Evolutionary conservation across 2,329 filamentous ascomycete species (phyloP), one percentile per base, ranked within the genome.

Genomic region (Xylariaceae sp.): DNA sequence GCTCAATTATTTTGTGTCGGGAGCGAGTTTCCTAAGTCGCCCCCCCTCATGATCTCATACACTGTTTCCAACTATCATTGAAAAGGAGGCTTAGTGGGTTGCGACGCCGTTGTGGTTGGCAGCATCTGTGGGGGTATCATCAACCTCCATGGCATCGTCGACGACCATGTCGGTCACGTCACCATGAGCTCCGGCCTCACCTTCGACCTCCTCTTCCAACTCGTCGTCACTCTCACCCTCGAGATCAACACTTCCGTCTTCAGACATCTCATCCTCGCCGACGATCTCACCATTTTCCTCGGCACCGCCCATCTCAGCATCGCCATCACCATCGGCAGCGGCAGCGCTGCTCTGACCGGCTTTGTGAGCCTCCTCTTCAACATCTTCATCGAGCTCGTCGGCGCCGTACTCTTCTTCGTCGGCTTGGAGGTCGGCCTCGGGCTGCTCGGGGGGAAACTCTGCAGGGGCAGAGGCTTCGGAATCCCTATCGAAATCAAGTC

Each of bases 361-460:
- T 45, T 66, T 71, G 34, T 76, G 77, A 4, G 75, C 84, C 56
- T 74, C 76, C 39, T 79, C 81, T 44, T 81, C 83, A 6, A 74
- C 84, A 17, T 83, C 85, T 56, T 86, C 87, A 51, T 91, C 90
- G 13, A 85, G 86, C 75, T 97, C 92, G 56, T 97, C 94, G 17
- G 89, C 91, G 63, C 93, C 94, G 71, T 99, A 99, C 10, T 75
- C 84, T n/a, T 83, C 85, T 56, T 86, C 87, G 52, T 91, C 90
- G 74, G 96, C 93, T 58, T 97, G 94, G 18, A 88, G 82, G 71
- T 99, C 95, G 56, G 92, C 94, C 74, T 99, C 94, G 48, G 94
- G 94, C 77, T 99, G 94, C 74, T 99, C 94, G 62, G 94, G 95
- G 35, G 94, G 94, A 74, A 90, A 99, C 76, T 99, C 93, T 65